Base-by-base conservation (phyloP, 2,329 filamentous ascomycete species). In the Zalaria obscura region DNA sequence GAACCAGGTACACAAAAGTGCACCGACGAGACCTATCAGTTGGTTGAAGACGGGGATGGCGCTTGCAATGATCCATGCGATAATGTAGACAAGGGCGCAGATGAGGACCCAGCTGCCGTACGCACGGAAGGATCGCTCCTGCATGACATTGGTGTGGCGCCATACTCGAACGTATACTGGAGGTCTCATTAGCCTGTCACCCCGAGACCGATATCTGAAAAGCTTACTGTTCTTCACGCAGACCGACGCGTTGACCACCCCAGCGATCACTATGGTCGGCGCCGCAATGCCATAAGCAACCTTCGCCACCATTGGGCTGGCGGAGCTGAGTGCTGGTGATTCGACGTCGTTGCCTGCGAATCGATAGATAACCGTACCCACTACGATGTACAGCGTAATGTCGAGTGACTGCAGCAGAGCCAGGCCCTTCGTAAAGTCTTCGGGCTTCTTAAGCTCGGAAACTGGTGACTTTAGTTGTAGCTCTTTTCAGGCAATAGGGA, bases 271-370 rank as follows among this genome's bases (percentile, higher is more conserved):
- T 44, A 84, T 83, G 2, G 80, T 83, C 9, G 79, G 79, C 2
- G 80, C 66, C 0, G 80, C 80, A 45, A 84, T 65, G 25, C 76
- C 78, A 60, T 76, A 84, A n/a, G 78, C 76, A n/a, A 78, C 61
- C 56, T 81, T 82, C 33, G 69, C 63, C 29, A 81, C 59, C 0
- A 69, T 48, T 0, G 56, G 57, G 2, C 66, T 66, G 7, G 78
- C 73, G 0, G 76, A 78, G 5, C 73, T 73, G 2, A 85, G 67
- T 0, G 80, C 80, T 0, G 80, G 80, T 0, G 75, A 76, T 1
- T 68, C 64, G 1, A 83, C 77, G n/a, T 66, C 57, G 0, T 66
- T 63, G 1, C 80, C 80, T 4, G 70, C 73, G 50, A 69, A 83
- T 46, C 70, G 62, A 61, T 84, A 84, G 49, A 82, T 77, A 32